Percentiles rank a stretch among this genome's conserved stretches.
phyloP scores from a whole-genome alignment of 192 early-diverging fungal genomes.

The Gryganskiella cystojenkinii region DNA sequence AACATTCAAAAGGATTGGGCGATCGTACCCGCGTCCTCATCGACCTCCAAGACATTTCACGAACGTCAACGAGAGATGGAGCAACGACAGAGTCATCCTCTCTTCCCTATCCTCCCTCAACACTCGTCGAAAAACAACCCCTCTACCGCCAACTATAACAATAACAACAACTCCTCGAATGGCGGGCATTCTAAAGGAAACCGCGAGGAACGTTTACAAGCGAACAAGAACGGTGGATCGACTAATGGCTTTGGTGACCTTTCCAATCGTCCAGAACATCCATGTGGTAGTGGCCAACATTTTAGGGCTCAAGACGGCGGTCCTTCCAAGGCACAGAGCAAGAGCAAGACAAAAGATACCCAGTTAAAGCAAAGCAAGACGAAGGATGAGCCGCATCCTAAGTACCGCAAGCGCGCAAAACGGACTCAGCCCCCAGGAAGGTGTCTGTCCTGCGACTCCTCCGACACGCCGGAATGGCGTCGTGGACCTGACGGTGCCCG shows the following conservation, averaged over 20 bases:
- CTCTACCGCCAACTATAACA: background rate
- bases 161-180: too few relatives aligned
- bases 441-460: conserved; percentile 83
- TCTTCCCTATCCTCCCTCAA: background rate
- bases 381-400: conserved; percentile 28
- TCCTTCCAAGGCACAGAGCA: too few relatives aligned
- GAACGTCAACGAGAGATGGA: conserved; percentile 39
- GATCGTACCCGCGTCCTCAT: conserved; percentile 20
- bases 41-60: conserved; percentile 33
- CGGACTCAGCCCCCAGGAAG: conserved; percentile 72
- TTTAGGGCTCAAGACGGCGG: too few relatives aligned
- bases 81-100: conserved; percentile 11
- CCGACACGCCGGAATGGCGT: conserved; percentile 95
- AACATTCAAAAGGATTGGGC: conserved; percentile 47
- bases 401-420: conserved; percentile 54
- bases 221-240: too few relatives aligned
- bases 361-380: background rate
- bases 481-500: conserved; percentile 91
- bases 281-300: too few relatives aligned
- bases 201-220: too few relatives aligned
- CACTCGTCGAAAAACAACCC: background rate
- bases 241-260: too few relatives aligned
- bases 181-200: too few relatives aligned
- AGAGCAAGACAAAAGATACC: too few relatives aligned
- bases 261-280: too few relatives aligned